A percentile compares a stretch with the other conserved stretches of the same genome.
phyloP scores from a whole-genome alignment of 2,329 filamentous ascomycete species.

The Clarireedia hainanense region DNA sequence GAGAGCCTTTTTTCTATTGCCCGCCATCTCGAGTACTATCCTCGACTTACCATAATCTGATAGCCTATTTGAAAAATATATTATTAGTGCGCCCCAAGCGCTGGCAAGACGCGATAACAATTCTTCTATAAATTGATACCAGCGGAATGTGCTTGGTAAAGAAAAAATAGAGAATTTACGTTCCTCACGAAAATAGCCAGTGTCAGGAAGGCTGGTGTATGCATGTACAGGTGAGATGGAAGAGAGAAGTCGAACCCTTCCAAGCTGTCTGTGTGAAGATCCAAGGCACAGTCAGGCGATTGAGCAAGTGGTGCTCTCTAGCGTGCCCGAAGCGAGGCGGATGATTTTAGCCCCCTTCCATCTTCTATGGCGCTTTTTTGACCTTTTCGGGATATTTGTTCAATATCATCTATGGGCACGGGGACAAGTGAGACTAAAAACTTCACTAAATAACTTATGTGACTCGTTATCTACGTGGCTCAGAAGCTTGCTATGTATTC shows the following conservation, averaged over 20 bases:
- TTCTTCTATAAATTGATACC: not conserved
- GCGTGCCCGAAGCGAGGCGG: not conserved
- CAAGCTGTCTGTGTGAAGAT: not conserved
- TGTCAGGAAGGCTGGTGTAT: not conserved
- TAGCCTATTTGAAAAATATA: not conserved
- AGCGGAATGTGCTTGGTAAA: not conserved
- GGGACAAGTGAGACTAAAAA: too few relatives aligned
- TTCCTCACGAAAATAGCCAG: not conserved
- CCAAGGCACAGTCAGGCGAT: not conserved
- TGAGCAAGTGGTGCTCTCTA: not conserved
- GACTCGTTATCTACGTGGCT: too few relatives aligned
- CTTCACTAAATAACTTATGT: too few relatives aligned
- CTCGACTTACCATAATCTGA: constrained; percentile 14
- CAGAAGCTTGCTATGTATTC: too few relatives aligned
- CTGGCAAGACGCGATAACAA: not conserved
- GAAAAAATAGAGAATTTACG: not conserved
- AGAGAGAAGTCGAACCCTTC: not conserved
- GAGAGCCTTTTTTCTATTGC: constrained; percentile 16
- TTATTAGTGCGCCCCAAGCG: constrained; percentile 2
- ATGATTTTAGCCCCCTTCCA: too few relatives aligned
- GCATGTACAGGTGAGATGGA: not conserved
- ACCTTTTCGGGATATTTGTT: too few relatives aligned
- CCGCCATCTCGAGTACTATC: constrained; percentile 10
- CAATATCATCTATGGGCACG: too few relatives aligned
- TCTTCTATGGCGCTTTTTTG: too few relatives aligned